Evolutionary conservation across 257 asterid species (phyloP), one percentile per base, ranked within the genome.

Genomic region (Ilex aquifolium): DNA sequence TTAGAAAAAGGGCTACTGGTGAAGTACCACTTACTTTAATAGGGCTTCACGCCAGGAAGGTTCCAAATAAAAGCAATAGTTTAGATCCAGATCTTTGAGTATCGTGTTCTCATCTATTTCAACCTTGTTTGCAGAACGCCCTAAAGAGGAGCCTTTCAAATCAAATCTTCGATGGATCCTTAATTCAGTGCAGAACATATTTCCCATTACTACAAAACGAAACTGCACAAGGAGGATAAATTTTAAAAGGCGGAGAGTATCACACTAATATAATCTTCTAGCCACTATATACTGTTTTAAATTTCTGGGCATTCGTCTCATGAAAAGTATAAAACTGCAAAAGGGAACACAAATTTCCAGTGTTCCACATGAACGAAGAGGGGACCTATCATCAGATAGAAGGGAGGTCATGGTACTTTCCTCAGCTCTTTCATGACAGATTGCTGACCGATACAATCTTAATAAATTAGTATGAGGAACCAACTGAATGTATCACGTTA

Each of bases 201-300:
- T 92, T 67, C 99, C 97, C 99, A 92, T 92, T 16, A 90, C 99
- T 16, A 89, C 96, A 56, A 92, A 92, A 17, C 94, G 91, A 69
- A 92, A 89, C 99, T 92, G 94, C 82, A 78, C 51, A 69, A 66
- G 13, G 52, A 46, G 10, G 10, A 46, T 0, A 46, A 46, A 46
- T 46, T 21, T 21, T 46, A 46, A 11, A 36, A 56, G 68, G 29
- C 0, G 27, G 27, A 21, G 61, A 51, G 42, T 31, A 21, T 49
- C 50, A 30, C 32, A 57, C 36, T 59, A 63, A 49, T 16, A 58
- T 49, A 59, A 72, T 59, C 44, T 50, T 32, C 51, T 61, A 7
- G 44, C 39, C 42, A 4, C 5, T 8, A 36, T 36, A 36, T 4
- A 36, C 7, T 8, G 8, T 4, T 36, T 36, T 4, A 36, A 0